phyloP scores from a whole-genome alignment of 345 rosid genomes.

The Barbarea vulgaris region DNA sequence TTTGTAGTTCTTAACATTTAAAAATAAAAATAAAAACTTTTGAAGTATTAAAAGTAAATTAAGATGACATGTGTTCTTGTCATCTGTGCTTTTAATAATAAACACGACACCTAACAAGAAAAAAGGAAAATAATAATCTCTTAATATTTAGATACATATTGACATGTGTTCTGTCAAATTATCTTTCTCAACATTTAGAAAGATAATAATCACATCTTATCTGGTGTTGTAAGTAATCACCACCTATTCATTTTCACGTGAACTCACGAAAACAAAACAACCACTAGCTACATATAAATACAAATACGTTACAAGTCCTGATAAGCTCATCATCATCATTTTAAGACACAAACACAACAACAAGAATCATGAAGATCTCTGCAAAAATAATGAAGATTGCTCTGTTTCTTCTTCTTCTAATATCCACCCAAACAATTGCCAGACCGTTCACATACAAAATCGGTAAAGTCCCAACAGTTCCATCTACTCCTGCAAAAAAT shows the following conservation, averaged over 20 bases:
- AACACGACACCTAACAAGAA: no score
- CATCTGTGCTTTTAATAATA: no score
- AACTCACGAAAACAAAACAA: background rate
- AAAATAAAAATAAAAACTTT: no score
- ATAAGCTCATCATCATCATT: conserved; percentile 13
- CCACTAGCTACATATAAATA: background rate
- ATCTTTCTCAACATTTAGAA: background rate
- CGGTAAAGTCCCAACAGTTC: background rate
- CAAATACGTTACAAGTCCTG: background rate
- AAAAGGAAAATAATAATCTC: no score
- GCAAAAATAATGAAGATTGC: background rate
- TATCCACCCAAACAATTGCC: background rate
- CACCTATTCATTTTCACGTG: background rate
- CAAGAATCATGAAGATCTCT: background rate
- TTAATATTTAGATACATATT: no score
- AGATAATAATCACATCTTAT: background rate
- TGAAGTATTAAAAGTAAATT: no score
- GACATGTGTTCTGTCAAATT: no score
- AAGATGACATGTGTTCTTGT: no score
- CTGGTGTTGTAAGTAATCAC: background rate
- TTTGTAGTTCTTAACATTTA: no score
- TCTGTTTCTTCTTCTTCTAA: background rate
- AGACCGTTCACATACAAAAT: background rate
- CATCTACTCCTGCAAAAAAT: background rate
- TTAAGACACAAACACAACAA: background rate